Evolutionary conservation across 768 basidiomycete genomes (phyloP), one percentile per base, ranked within the genome.

Genomic region (Phlebiopsis gigantea): DNA sequence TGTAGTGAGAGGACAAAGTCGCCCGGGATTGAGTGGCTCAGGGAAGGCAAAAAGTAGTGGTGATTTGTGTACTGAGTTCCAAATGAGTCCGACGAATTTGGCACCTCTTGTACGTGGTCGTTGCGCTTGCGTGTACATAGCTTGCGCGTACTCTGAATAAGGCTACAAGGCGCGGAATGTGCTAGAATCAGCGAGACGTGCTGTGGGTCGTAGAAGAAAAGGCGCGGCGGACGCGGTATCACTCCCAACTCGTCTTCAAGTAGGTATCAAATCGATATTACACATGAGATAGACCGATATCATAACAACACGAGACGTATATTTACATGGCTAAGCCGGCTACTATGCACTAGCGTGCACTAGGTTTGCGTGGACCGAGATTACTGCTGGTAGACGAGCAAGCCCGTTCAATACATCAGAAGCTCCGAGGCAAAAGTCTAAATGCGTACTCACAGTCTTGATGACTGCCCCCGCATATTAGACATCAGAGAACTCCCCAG

Each of bases 401-500:
- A 34, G 76, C 25, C 30, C 46, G n/a, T n/a, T 46, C 31, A 26
- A 21, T 25, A n/a, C 26, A 39, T 43, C 43, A 47, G 43, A 29
- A 56, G 22, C n/a, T 12, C 24, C 24, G 4, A 57, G n/a, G 21
- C 19, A 45, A 5, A 29, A 14, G 22, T 22, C 34, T 21, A 15
- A 14, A 59, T 25, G 19, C 54, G 30, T 21, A 80, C 90, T 74
- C 64, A 92, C 90, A 89, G 67, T 56, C 83, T 80, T 10, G 90
- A 90, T 2, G 83, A 79, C 41, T 77, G 78, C 15, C 79, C 79
- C 17, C 81, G 80, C 56, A 85, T 82, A 66, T 91, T 90, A 2
- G 89, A 92, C 71, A 87, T 73, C 46, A 90, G 68, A 0, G 89
- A 88, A 61, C 90, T 55, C 66, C 90, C 90, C 59, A 93, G 67